Conservation (phyloP, 768 basidiomycete genomes). For the Suillus luteus region DNA sequence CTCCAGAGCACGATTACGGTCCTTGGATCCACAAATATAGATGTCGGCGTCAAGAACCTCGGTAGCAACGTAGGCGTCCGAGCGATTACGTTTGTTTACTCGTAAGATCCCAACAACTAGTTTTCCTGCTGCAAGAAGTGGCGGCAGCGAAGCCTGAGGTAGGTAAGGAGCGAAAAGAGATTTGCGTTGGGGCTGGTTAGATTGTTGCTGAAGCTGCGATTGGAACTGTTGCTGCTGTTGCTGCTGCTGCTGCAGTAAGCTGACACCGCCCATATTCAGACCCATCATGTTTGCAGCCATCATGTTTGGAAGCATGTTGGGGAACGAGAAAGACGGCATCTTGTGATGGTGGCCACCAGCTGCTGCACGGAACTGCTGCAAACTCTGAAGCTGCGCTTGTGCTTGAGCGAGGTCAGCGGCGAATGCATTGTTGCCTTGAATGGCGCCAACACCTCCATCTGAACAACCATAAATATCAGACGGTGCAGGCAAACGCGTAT, state of each 20-base stretch:
- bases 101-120: constrained; percentile 95
- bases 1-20: constrained; percentile 96
- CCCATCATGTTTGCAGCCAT: constrained; percentile 98
- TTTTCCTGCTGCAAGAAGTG: constrained; percentile 94
- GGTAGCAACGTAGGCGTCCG: constrained; percentile 97
- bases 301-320: constrained; percentile 97
- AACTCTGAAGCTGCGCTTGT: constrained; percentile 92
- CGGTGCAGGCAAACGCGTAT: not conserved
- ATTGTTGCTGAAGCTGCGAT: constrained; percentile 92
- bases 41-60: constrained; percentile 98
- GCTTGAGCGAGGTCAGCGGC: constrained; percentile 92
- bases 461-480: constrained; percentile 2
- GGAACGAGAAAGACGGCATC: constrained; percentile 97
- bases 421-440: constrained; percentile 62
- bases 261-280: constrained; percentile 77
- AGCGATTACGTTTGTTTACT: constrained; percentile 97
- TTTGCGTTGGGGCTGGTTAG: constrained; percentile 92
- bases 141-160: constrained; percentile 95
- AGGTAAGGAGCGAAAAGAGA: constrained; percentile 98
- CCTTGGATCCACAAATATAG: constrained; percentile 98
- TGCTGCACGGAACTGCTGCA: constrained; percentile 96
- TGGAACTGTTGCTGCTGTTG: constrained; percentile 77
- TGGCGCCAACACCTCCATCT: constrained; percentile 66
- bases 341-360: constrained; percentile 94
- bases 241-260: constrained; percentile 89